Evolutionary conservation across 2,329 filamentous ascomycete species (phyloP).

Genomic region (Raffaelea deltoideospora): DNA sequence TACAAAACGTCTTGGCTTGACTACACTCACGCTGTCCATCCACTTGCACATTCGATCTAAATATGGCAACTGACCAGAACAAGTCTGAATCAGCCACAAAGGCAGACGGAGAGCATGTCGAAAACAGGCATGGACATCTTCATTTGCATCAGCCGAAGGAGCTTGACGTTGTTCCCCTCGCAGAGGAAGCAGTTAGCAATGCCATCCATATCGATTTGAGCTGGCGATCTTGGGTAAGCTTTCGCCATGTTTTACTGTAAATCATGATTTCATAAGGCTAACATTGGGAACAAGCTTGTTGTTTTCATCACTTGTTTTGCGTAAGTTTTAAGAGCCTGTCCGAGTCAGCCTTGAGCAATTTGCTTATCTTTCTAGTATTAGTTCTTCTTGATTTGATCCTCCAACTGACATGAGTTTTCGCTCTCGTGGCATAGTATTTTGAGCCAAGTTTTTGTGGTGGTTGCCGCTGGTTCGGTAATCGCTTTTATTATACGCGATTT

Average conservation of each 20-base stretch:
- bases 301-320: constrained; percentile 32
- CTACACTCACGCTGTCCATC: too few relatives aligned
- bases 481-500: constrained; percentile 40
- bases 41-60: too few relatives aligned
- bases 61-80: constrained; percentile 1
- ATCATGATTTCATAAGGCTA: too few relatives aligned
- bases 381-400: too few relatives aligned
- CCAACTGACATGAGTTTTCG: too few relatives aligned
- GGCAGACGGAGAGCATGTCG: neutral
- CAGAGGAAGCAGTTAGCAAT: constrained; percentile 16
- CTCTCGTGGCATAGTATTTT: constrained; percentile 22
- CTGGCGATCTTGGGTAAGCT: constrained; percentile 36
- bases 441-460: constrained; percentile 39
- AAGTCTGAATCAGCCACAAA: neutral
- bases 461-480: constrained; percentile 38
- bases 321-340: constrained; percentile 13
- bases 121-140: neutral
- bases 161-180: constrained; percentile 8
- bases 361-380: too few relatives aligned
- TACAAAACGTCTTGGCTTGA: too few relatives aligned
- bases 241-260: neutral
- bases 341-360: too few relatives aligned
- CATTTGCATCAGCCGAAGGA: constrained; percentile 3
- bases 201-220: constrained; percentile 29
- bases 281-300: constrained; percentile 13